Base-by-base conservation (phyloP, 2,329 filamentous ascomycete species). In the Achaetomium macrosporum region DNA sequence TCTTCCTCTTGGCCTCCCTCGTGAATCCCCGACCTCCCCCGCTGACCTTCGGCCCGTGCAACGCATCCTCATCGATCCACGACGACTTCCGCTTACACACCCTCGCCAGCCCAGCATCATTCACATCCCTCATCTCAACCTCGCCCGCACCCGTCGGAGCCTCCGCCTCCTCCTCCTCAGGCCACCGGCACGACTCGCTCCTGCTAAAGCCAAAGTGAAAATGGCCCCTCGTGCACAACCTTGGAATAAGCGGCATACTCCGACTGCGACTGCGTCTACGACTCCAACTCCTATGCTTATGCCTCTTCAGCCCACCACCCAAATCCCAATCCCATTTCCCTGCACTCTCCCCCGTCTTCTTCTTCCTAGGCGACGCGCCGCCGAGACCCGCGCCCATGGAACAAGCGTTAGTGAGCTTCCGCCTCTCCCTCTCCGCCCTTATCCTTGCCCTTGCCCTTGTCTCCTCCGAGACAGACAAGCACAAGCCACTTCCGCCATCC, bases 1-100 rank as follows among this genome's bases (percentile, higher is more conserved):
- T 47, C 42, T 51, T 58, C 15, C 40, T 53, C 47, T 51, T 47
- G 52, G 57, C 66, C 50, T 55, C 44, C 51, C 31, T 61, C 55
- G 64, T 40, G 36, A 68, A 35, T 59, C 67, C 46, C 74, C 62
- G 57, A 5, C 42, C 12, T 1, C 36, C 19, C 45, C 30, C 60
- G 36, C 61, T 67, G 45, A 76, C 62, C 57, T 65, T 68, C 10
- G 75, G 75, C 5, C 76, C 75, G 53, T 77, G 75, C n/a, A 76
- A 65, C 50, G 69, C 71, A 46, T 79, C 75, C 57, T 77, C 76
- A 52, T 77, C 75, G 29, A 77, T 73, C 75, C 75, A 79, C 16
- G 69, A 71, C 10, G 57, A 63, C 61, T 59, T 68, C 48, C 60
- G 63, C 31, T n/a, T 39, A 13, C 33, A 20, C 36, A 36, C 33